Conservation (phyloP, 768 basidiomycete species). For the Russula sp. region DNA sequence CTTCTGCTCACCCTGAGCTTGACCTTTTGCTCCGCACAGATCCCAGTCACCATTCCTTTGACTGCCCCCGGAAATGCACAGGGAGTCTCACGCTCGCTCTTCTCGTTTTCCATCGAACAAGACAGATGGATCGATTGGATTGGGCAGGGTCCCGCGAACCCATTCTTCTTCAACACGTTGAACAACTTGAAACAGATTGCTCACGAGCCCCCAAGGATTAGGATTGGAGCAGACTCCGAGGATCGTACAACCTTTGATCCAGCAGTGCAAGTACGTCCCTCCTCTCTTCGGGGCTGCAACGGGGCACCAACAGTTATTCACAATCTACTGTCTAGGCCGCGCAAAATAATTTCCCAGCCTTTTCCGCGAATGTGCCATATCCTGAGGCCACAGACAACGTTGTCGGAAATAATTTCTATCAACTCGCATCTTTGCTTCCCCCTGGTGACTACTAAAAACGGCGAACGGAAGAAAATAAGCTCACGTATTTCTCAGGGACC, state of each 20-base stretch:
- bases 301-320: not conserved
- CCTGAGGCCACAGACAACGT: conserved; percentile 59
- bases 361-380: conserved; percentile 48
- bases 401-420: conserved; percentile 54
- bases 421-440: conserved; percentile 47
- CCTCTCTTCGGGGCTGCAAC: not conserved
- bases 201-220: conserved; percentile 47
- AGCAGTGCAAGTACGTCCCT: conserved; percentile 37
- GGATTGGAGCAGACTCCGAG: conserved; percentile 50
- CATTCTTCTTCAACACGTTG: conserved; percentile 56
- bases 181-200: conserved; percentile 49
- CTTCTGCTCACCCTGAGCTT: not conserved
- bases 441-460: conserved; percentile 30
- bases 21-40: not conserved
- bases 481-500: conserved; percentile 37
- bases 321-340: conserved; percentile 33
- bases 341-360: conserved; percentile 45
- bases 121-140: conserved; percentile 68
- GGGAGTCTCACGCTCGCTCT: conserved; percentile 27
- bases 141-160: conserved; percentile 45
- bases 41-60: conserved; percentile 12
- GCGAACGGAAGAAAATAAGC: not conserved
- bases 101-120: conserved; percentile 66
- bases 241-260: conserved; percentile 55
- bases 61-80: conserved; percentile 3